Evolutionary conservation across 805 yeast species (phyloP), one percentile per base, ranked within the genome.

Genomic region (Candida maesae): DNA sequence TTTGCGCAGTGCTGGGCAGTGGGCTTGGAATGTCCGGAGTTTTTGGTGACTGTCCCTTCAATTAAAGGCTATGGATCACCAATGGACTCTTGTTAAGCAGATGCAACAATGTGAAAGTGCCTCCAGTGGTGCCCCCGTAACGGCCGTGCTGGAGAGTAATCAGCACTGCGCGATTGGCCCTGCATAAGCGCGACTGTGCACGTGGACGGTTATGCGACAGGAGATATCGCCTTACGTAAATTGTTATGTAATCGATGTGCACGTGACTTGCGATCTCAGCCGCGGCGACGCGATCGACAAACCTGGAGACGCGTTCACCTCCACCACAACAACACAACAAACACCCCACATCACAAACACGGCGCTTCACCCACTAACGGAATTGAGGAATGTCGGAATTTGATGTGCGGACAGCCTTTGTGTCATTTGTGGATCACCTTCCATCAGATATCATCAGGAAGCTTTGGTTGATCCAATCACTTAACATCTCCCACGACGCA

Each of bases 361-460:
- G 2, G 23, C 24, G 24, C 31, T 33, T 21, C 39, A 10, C 10
- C 24, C 24, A 7, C 10, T 6, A 13, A 7, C n/a, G 32, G n/a
- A 45, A n/a, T n/a, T n/a, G n/a, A n/a, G n/a, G 24, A 39, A 48
- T 39, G 44, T 26, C 50, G 2, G 53, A 55, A 0, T 45, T 52
- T 13, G 73, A 67, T 38, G 63, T 65, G n/a, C 53, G 73, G 33
- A 61, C 66, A 30, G 55, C 63, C 13, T 67, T 66, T 42, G 58
- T 68, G 3, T 58, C 63, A 20, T 52, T 64, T 1, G 56, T 68
- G 38, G 75, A 70, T 43, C 73, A 68, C 45, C 55, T 68, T 13
- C 73, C 73, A 0, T 62, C 70, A 18, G 73, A 69, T 33, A 49
- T 69, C n/a, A 62, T 68, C 11, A 53, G 74, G 17, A 59, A 68